Base-by-base conservation (phyloP, 352 stramenopile species). In the Lagenidium sp. region DNA sequence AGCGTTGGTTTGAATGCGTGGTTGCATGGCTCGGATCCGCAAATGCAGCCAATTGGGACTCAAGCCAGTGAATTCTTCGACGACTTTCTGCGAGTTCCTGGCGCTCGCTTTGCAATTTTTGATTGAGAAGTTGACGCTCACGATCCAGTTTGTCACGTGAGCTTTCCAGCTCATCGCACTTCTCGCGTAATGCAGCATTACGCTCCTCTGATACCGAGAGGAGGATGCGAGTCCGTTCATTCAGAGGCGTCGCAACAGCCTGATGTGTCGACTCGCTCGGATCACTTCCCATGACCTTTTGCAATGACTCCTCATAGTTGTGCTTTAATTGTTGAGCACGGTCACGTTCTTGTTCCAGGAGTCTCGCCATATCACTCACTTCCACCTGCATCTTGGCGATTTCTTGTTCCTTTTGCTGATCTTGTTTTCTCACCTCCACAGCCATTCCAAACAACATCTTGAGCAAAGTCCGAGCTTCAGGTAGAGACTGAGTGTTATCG, bases 371-470 rank as follows among this genome's bases (percentile, higher is more conserved):
- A 19, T 93, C 78, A 8, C 37, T 61, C 46, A 88, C 70, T 42
- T 85, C 71, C 15, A 91, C 70, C 44, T 86, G 63, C 26, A 83
- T 64, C 39, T 84, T 89, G 7, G 71, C 67, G 37, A 91, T 53
- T 22, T 88, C 69, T 32, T 85, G 73, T 36, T 93, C 79, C 42
- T 84, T 90, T 3, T 60, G 50, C 38, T 91, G 74, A n/a, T 91
- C 77, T 43, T 91, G 68, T 43, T 90, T 92, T 45, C 89, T 89
- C 37, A 89, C 72, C 45, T 90, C 71, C 0, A 94, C 77, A n/a
- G 82, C 78, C 76, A 90, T 92, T 19, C 74, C 52, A 40, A 94
- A 94, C 35, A 94, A 53, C 63, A 88, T 84, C 44, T 90, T 88
- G 21, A 94, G 36, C 32, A 94, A 53, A 6, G 75, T 89, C 12